Evolutionary conservation across 768 basidiomycete species (phyloP), one percentile per base, ranked within the genome.

Genomic region (Lactarius pseudohatsudake): DNA sequence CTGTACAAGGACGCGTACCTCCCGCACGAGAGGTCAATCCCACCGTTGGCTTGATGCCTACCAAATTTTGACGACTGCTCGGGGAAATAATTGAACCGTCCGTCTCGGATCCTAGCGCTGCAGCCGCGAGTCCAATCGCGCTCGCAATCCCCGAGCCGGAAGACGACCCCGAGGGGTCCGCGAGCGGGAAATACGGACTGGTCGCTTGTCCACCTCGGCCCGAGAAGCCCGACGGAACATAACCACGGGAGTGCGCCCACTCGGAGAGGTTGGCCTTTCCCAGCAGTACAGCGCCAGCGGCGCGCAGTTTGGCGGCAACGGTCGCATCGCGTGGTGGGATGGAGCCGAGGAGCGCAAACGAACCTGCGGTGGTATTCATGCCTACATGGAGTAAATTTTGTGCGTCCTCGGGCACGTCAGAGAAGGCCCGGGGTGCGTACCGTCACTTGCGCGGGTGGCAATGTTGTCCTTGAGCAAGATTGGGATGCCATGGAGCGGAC

Each of bases 11-110:
- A 55, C 26, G 30, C 53, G 53, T 16, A 83, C 86, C 86, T 73
- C 85, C 86, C 16, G 84, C 82, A 16, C 85, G 78, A 7, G 85
- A 86, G 3, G 84, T 85, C 40, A 86, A 73, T 0, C 86, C 86
- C 8, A 87, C 79, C 4, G 84, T 87, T 0, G 86, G 84, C 69
- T 86, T 86, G 57, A 87, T 84, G 0, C 85, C 86, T 4, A 79
- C 86, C 6, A 86, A 47, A 68, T 86, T 86, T 59, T 86, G 86
- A 22, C 79, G 77, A 61, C 76, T 79, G 45, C 79, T 76, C 0
- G 83, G 84, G 9, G 74, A 79, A 41, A 80, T 72, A 64, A 84
- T 84, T 15, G 80, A 81, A 16, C 84, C 83, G 58, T 81, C 77
- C 3, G 80, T 84, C 69, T 84, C 83, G 1, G 79, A 77, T 18